phyloP scores from a whole-genome alignment of 495 filamentous ascomycete genomes.

The Penicillium diatomitis region DNA sequence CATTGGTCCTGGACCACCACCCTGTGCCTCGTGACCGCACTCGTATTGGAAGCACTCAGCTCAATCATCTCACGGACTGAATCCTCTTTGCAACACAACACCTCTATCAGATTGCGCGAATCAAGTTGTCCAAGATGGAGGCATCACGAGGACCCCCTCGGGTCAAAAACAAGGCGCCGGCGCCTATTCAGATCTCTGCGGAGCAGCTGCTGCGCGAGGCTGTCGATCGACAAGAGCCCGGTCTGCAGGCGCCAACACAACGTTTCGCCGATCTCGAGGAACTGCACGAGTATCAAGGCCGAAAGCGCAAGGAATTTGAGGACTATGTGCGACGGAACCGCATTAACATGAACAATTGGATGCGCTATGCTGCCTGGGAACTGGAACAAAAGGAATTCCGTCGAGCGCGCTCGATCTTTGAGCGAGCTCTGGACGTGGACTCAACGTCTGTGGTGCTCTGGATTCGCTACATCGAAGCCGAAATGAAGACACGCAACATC shows the following conservation, averaged over 20 bases:
- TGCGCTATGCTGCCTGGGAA: constrained; percentile 96
- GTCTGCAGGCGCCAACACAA: constrained; percentile 82
- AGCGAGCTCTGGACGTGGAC: constrained; percentile 88
- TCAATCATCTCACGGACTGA: too few relatives aligned
- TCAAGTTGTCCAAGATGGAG: constrained; percentile 56
- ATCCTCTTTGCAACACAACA: too few relatives aligned
- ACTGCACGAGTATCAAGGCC: constrained; percentile 92
- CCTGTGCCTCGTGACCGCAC: too few relatives aligned
- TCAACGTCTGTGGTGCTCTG: constrained; percentile 72
- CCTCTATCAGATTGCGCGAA: neutral
- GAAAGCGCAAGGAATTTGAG: constrained; percentile 94
- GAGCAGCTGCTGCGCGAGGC: constrained; percentile 97
- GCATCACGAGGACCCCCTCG: constrained; percentile 83
- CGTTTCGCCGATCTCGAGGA: constrained; percentile 95
- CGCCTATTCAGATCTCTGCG: constrained; percentile 81
- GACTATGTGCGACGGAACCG: constrained; percentile 94
- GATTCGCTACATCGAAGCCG: constrained; percentile 89
- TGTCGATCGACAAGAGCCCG: constrained; percentile 90
- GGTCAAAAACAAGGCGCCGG: constrained; percentile 97
- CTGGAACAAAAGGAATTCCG: constrained; percentile 96
- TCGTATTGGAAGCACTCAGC: neutral
- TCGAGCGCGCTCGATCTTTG: constrained; percentile 92
- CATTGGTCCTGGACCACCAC: too few relatives aligned
- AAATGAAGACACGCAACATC: constrained; percentile 95
- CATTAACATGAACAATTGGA: constrained; percentile 97